Evolutionary conservation across 2,329 filamentous ascomycete genomes (phyloP), one percentile per base, ranked within the genome.

Genomic region (Nothophaeocryptopus gaeumannii): DNA sequence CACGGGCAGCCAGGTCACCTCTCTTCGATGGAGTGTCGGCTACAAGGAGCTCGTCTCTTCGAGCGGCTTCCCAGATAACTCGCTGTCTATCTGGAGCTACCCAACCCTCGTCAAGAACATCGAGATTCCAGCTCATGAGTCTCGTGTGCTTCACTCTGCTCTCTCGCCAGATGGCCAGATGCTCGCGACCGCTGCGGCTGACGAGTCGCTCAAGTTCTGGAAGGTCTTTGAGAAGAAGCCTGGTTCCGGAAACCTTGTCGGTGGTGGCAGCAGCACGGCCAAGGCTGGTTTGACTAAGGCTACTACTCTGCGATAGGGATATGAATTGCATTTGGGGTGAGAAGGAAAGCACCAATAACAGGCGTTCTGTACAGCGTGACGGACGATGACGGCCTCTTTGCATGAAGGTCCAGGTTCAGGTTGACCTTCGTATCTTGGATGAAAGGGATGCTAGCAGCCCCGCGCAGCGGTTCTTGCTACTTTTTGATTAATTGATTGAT

Each of bases 171-270:
- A 99, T 66, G 93, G 93, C 45, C 93, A 99, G 77, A 96, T 96
- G 84, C 82, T 99, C 48, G 93, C 93, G 43, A 99, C 93, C 44
- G 92, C 93, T 53, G 88, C 92, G 62, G 91, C 92, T 33, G 93
- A 99, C 65, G 93, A 99, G 79, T 92, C 86, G 67, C 80, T 99
- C 72, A 99, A 99, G 78, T 99, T 99, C 80, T 99, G 93, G 93
- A 99, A 99, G 84, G 81, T 99, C 63, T 99, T 99, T 67, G 93
- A 99, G 81, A 96, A 96, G 82, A 97, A 96, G 82, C 78, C 91
- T 13, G 90, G 89, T 51, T 76, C 81, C 53, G 81, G 84, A 44
- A 81, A 83, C 41, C 68, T 78, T 30, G 77, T 84, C 47, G 79
- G 82, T 53, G 80, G 84, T 51, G 84, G 83, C 56, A 77, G 86